Base-by-base conservation (phyloP, 2,329 filamentous ascomycete genomes). In the Beauveria medogensis region DNA sequence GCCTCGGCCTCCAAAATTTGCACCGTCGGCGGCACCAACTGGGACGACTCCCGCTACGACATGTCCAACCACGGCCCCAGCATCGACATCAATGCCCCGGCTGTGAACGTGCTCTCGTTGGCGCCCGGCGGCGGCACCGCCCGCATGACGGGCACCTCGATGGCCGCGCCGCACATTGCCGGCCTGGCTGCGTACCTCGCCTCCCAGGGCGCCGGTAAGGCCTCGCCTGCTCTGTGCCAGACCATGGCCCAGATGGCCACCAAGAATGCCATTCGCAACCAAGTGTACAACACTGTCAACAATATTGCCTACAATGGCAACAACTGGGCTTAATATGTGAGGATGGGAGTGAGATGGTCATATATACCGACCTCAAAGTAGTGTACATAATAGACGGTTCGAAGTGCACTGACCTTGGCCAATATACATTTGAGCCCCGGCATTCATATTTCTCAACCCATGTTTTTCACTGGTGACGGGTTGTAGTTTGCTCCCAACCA, bases 41-140 rank as follows among this genome's bases (percentile, higher is more conserved):
- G 63, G 16, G 61, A 64, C 41, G 74, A 77, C 63, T 64, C 66
- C n/a, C 69, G 70, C 24, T 72, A 78, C 24, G 66, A 63, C 12
- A 78, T 75, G 70, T 77, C 74, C 61, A 81, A 81, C 70, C 80
- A 72, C 61, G 79, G 79, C 9, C 48, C 62, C 1, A 28, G n/a
- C 53, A 71, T 81, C 60, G 77, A 81, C 65, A 69, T 82, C 66
- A 78, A 77, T 55, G 79, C 77, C 5, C 77, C 79, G 6, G 79
- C 78, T 44, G 70, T 73, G 44, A 64, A 63, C 60, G 70, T 81
- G 55, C 67, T 77, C 3, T 78, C 74, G 40, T 69, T 81, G 5
- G 81, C 75, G 74, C 75, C 73, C 61, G 72, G 74, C 58, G 62
- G 66, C 67, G 73, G 54, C 43, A 71, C 68, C n/a, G 74, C 79